These are phyloP conservation scores for Monascus purpureus DNA, from an alignment of 495 filamentous ascomycete genomes.

Conservation along the genomic window DNA sequence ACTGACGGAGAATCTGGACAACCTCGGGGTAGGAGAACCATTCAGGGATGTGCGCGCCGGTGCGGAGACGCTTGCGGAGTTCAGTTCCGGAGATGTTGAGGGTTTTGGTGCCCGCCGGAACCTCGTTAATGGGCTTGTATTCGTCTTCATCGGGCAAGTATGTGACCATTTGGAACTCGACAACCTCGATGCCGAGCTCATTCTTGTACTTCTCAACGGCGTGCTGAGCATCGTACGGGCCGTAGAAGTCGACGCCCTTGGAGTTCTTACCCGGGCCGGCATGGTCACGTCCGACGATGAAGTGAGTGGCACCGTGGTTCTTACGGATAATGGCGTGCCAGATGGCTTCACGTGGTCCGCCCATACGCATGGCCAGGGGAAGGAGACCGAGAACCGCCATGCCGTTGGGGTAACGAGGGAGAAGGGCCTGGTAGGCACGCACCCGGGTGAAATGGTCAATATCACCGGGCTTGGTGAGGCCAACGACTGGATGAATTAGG, in stretches of 20 bases:
- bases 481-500: conserved; percentile 96
- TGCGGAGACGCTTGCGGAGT: conserved; percentile 77
- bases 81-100: conserved; percentile 96
- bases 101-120: conserved; percentile 68
- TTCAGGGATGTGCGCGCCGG: conserved; percentile 85
- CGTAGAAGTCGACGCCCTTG: conserved; percentile 93
- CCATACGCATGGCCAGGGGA: conserved; percentile 97
- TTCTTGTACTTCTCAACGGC: conserved; percentile 92
- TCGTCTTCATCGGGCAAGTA: conserved; percentile 96
- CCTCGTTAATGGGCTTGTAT: conserved; percentile 84
- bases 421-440: conserved; percentile 91
- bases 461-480: conserved; percentile 95
- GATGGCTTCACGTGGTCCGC: conserved; percentile 92
- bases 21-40: conserved; percentile 99
- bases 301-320: conserved; percentile 97
- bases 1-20: conserved; percentile 87
- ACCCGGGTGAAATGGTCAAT: conserved; percentile 99
- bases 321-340: conserved; percentile 99
- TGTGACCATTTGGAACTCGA: conserved; percentile 98
- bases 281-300: conserved; percentile 97
- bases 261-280: conserved; percentile 95
- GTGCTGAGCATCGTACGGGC: conserved; percentile 95
- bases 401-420: conserved; percentile 95
- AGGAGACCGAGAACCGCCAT: conserved; percentile 97
- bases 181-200: conserved; percentile 95